phyloP scores from a whole-genome alignment of 192 early-diverging fungal species.

The Rhizophlyctis rosea region DNA sequence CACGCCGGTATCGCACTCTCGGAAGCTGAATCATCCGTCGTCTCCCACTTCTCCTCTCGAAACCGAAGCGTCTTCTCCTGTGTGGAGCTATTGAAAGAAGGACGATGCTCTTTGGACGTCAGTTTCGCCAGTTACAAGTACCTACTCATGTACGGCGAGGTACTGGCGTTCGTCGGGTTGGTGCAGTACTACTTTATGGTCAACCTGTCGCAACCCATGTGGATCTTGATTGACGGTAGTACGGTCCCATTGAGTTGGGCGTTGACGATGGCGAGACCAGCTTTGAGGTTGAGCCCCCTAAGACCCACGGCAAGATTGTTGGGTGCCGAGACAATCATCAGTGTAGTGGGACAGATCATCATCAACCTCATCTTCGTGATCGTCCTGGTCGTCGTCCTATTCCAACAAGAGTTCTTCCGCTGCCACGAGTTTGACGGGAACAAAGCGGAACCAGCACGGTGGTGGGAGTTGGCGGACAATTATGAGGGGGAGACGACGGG shows the following conservation, averaged over 20 bases:
- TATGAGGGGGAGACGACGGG: conserved; percentile 67
- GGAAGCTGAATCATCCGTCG: conserved; percentile 79
- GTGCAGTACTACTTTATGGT: conserved; percentile 74
- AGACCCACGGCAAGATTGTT: conserved; percentile 76
- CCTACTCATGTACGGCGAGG: conserved; percentile 72
- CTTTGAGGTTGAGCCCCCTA: conserved; percentile 47
- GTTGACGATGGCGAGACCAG: conserved; percentile 63
- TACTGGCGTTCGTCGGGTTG: conserved; percentile 64
- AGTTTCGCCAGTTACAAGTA: conserved; percentile 73
- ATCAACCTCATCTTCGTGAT: conserved; percentile 70
- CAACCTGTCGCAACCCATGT: conserved; percentile 64
- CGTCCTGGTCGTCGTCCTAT: conserved; percentile 57
- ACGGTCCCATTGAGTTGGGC: conserved; percentile 65
- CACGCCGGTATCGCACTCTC: conserved; percentile 83
- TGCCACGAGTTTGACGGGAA: conserved; percentile 78
- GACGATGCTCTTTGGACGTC: conserved; percentile 74
- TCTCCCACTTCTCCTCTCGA: conserved; percentile 78
- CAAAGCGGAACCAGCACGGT: conserved; percentile 58
- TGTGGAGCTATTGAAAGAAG: conserved; percentile 67
- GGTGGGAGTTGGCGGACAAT: conserved; percentile 84
- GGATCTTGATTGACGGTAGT: conserved; percentile 73
- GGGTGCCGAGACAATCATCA: conserved; percentile 67
- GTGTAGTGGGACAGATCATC: conserved; percentile 62
- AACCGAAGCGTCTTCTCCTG: conserved; percentile 49
- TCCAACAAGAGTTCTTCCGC: conserved; percentile 68